A percentile compares a stretch with the other conserved stretches of the same genome.
phyloP scores from a whole-genome alignment of 2,329 filamentous ascomycete species.

The Tolypocladium sp. region DNA sequence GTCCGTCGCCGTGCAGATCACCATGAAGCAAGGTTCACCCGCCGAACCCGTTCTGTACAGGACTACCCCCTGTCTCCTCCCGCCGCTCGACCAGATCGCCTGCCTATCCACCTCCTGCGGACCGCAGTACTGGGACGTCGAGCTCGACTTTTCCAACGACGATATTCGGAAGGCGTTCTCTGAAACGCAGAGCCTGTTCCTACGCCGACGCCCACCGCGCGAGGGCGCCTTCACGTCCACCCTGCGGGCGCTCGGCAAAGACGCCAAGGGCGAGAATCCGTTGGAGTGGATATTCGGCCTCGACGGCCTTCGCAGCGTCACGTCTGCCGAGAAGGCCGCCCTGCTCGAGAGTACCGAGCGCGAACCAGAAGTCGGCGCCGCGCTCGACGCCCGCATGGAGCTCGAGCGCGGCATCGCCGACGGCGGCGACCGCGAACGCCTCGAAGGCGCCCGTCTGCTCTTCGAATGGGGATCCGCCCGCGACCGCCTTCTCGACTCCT shows the following conservation, averaged over 20 bases:
- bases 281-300: conserved; percentile 71
- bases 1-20: conserved; percentile 60
- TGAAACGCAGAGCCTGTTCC: conserved; percentile 62
- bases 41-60: conserved; percentile 28
- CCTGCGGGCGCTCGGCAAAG: conserved; percentile 57
- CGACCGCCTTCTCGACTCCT: conserved; percentile 18
- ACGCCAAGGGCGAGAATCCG: conserved; percentile 27
- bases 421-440: conserved; percentile 27
- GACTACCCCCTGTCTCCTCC: conserved; percentile 50
- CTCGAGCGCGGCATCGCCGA: conserved; percentile 43
- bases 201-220: conserved; percentile 60
- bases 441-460: conserved; percentile 40
- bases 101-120: conserved; percentile 51
- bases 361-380: conserved; percentile 36
- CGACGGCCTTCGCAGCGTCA: conserved; percentile 42
- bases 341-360: conserved; percentile 45
- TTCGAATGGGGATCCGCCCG: conserved; percentile 49
- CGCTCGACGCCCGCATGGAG: conserved; percentile 63
- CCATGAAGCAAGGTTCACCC: conserved; percentile 36
- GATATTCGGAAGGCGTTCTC: conserved; percentile 52
- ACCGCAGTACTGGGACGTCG: conserved; percentile 70
- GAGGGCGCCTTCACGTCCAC: conserved; percentile 66
- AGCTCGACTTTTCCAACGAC: conserved; percentile 63
- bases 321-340: conserved; percentile 56
- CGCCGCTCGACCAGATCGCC: conserved; percentile 55